Base-by-base conservation (phyloP, 768 basidiomycete species). In the Agrocybe praecox region DNA sequence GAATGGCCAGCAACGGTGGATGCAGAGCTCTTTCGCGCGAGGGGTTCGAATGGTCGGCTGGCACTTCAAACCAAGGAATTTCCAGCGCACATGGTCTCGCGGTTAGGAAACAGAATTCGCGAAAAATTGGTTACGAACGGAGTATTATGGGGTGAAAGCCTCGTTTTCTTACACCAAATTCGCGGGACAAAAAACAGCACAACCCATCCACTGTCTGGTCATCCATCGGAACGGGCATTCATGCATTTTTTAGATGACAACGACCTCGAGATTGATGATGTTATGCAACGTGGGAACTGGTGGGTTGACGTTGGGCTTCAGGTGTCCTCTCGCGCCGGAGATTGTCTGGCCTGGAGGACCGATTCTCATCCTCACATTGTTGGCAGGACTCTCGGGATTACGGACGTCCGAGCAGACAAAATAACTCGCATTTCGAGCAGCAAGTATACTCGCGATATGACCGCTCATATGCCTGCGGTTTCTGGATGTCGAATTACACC, bases 401-500 rank as follows among this genome's bases (percentile, higher is more conserved):
- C 22, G 1, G 49, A 61, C 0, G 6, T n/a, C 10, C 23, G 56
- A 6, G 69, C 72, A 0, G 1, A 46, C 14, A 51, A 61, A 0
- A 64, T 74, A 11, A 72, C 69, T 2, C 19, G 19, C 4, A 32
- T 62, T 0, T 57, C 63, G 0, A 70, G 69, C 36, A 52, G 56
- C 0, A 55, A 66, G 1, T 70, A 71, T 34, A 46, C 57, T 1
- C 54, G 66, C 1, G 73, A 76, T 47, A 32, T 71, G 10, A 59
- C 54, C 0, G 69, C 69, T 2, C 72, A 73, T 22, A 54, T 75
- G 5, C 61, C 69, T 0, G 60, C 58, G 0, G 60, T 75, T 23
- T 67, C 70, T 12, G 74, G 73, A 0, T 74, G 70, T 53, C 60
- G 72, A 0, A 65, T 72, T n/a, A n/a, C n/a, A n/a, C n/a, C n/a